These are phyloP conservation scores for Ganoderma multipileum DNA, from an alignment of 1,284 basidiomycete species.

Conservation along the genomic window DNA sequence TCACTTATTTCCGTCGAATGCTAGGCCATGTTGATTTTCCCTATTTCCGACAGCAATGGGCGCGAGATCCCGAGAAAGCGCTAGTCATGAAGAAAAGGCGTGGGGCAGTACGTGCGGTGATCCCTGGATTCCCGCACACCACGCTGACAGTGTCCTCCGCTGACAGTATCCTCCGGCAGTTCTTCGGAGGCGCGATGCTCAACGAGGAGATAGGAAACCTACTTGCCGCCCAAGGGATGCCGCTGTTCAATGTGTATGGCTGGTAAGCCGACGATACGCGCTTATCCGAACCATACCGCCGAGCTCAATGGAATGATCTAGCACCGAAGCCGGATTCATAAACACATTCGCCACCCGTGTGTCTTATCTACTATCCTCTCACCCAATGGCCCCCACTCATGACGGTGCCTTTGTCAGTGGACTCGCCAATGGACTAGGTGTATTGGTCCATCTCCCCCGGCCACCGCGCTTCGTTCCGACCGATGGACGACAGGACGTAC, in stretches of 20 bases:
- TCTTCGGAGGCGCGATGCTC: conserved; percentile 12
- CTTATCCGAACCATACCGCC: not conserved
- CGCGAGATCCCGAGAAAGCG: conserved; percentile 27
- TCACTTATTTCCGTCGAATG: not conserved
- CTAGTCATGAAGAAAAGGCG: conserved; percentile 25
- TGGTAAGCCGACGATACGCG: not conserved
- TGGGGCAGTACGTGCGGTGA: conserved; percentile 16
- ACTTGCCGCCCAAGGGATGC: conserved; percentile 18
- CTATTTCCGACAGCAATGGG: conserved; percentile 26
- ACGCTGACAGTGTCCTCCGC: no score
- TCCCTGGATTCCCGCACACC: no score
- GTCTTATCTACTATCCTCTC: not conserved
- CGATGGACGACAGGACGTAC: conserved; percentile 27
- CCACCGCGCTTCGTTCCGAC: conserved; percentile 16
- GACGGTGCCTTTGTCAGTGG: conserved; percentile 4
- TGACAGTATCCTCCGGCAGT: not conserved
- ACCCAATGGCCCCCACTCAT: not conserved
- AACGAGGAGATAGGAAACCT: conserved; percentile 18
- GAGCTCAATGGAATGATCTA: not conserved
- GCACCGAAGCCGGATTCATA: conserved; percentile 32
- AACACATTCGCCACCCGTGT: conserved; percentile 24
- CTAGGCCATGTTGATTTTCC: not conserved
- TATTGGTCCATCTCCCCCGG: conserved; percentile 25
- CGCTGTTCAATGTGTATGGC: conserved; percentile 14
- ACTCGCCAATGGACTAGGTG: conserved; percentile 33